A percentile compares a stretch with the other conserved stretches of the same genome.
phyloP scores from a whole-genome alignment of 1,284 basidiomycete genomes.

The Cystobasidiaceae sp. region DNA sequence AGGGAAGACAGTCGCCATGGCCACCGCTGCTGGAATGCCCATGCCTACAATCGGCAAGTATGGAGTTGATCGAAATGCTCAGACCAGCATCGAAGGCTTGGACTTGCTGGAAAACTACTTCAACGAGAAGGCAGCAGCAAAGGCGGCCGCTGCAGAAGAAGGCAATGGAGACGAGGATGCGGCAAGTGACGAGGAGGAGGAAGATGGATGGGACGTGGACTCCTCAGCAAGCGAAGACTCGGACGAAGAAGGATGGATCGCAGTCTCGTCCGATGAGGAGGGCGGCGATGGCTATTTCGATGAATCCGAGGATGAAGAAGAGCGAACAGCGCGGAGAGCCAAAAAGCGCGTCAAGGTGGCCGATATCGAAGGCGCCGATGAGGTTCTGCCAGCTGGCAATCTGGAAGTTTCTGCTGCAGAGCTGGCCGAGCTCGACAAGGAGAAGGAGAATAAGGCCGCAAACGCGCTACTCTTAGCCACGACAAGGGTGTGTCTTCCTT shows the following conservation, averaged over 20 bases:
- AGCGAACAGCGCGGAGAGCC: conserved; percentile 13
- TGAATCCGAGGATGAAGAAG: conserved; percentile 29
- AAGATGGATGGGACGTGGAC: conserved; percentile 87
- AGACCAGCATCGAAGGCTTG: conserved; percentile 81
- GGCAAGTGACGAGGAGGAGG: conserved; percentile 66
- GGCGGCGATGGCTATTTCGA: conserved; percentile 15
- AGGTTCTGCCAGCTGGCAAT: conserved; percentile 26
- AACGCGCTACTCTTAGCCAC: conserved; percentile 51
- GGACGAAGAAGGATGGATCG: conserved; percentile 66
- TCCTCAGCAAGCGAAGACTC: conserved; percentile 42
- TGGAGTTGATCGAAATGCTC: conserved; percentile 49
- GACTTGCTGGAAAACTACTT: conserved; percentile 85
- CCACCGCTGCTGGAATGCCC: conserved; percentile 18
- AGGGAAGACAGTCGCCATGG: conserved; percentile 45
- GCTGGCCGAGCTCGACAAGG: conserved; percentile 39
- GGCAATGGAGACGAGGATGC: conserved; percentile 45
- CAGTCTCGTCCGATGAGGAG: conserved; percentile 48
- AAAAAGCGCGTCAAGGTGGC: conserved; percentile 30
- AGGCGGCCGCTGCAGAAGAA: conserved; percentile 45
- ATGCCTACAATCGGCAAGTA: conserved; percentile 10
- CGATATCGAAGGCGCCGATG: conserved; percentile 37
- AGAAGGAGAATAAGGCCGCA: conserved; percentile 32
- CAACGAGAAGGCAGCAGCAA: conserved; percentile 51
- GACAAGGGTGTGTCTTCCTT: conserved; percentile 58
- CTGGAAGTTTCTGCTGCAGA: conserved; percentile 35